Evolutionary conservation across 2,329 filamentous ascomycete species (phyloP), one percentile per base, ranked within the genome.

Genomic region (Hypoxylon rubiginosum): DNA sequence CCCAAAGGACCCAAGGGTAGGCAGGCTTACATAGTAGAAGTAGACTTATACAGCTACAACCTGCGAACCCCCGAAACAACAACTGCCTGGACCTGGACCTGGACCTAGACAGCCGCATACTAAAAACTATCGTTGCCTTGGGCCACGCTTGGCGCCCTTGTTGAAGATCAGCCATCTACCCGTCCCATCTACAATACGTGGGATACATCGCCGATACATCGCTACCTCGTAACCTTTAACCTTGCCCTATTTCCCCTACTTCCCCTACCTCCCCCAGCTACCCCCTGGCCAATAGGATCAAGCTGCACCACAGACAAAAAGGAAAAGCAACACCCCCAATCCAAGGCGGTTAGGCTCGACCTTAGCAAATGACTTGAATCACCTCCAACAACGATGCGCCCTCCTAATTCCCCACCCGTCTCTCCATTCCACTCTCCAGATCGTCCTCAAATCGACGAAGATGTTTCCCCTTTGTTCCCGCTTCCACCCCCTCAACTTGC

Each of bases 351-450:
- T 68, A 68, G 66, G 63, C 66, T 66, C 43, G 63, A 60, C 62
- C 53, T 64, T 39, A 67, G 54, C 67, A 69, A 67, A 64, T 69
- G 67, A 69, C 67, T 64, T 64, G 54, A 66, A 32, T 28, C 48
- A 58, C 54, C 58, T 66, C 60, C 57, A 67, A 64, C 61, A 64
- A 64, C 64, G 60, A 71, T 71, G 69, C 69, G 69, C 58, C 67
- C 64, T 67, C 55, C 59, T 58, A 70, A 68, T 65, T 71, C 70
- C 59, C 70, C 72, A 64, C 64, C 62, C 50, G 54, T 61, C 62
- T 72, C 73, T 64, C 62, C 73, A 62, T 67, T 71, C 48, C 60
- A 70, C 15, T 58, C 69, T 60, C 68, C 70, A 61, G 69, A 71
- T 34, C 66, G 60, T 63, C 69, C 72, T 62, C 54, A 66, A 56